Percentiles rank a stretch among this genome's conserved stretches.
Conservation (phyloP, 2,329 filamentous ascomycete genomes). For the Rhynchosporium secalis region DNA sequence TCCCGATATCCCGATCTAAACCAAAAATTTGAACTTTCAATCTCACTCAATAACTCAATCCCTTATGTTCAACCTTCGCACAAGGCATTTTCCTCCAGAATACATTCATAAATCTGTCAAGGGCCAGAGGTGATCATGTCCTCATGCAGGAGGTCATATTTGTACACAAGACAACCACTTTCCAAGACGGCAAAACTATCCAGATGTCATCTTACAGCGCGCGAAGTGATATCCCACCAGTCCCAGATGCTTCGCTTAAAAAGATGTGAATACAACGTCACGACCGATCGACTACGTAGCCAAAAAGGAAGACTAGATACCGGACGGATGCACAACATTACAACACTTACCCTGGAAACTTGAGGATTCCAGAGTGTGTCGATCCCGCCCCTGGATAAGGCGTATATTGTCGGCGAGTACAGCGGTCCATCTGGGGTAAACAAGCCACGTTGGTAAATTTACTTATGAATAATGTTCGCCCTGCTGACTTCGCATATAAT, state of each 20-base stretch:
- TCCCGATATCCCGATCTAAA: too few species aligned
- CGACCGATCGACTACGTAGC: background rate
- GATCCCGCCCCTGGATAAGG: background rate
- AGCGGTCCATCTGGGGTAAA: conserved; percentile 4
- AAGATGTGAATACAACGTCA: background rate
- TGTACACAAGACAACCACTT: too few species aligned
- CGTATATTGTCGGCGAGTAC: background rate
- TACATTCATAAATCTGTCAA: too few species aligned
- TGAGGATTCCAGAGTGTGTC: background rate
- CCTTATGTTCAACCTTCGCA: too few species aligned
- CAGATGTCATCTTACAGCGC: background rate
- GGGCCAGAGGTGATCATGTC: too few species aligned
- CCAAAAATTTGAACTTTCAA: too few species aligned
- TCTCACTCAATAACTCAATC: too few species aligned
- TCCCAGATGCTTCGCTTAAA: background rate
- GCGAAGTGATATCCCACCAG: conserved; percentile 2
- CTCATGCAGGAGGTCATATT: too few species aligned
- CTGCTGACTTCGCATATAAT: background rate
- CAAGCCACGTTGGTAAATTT: background rate
- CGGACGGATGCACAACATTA: background rate
- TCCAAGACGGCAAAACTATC: conserved; percentile 5
- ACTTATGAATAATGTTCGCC: background rate
- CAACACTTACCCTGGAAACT: background rate
- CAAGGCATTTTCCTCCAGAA: too few species aligned
- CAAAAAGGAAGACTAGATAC: background rate